Base-by-base conservation (phyloP, 306 rosid genomes). In the Gillenia trifoliata region DNA sequence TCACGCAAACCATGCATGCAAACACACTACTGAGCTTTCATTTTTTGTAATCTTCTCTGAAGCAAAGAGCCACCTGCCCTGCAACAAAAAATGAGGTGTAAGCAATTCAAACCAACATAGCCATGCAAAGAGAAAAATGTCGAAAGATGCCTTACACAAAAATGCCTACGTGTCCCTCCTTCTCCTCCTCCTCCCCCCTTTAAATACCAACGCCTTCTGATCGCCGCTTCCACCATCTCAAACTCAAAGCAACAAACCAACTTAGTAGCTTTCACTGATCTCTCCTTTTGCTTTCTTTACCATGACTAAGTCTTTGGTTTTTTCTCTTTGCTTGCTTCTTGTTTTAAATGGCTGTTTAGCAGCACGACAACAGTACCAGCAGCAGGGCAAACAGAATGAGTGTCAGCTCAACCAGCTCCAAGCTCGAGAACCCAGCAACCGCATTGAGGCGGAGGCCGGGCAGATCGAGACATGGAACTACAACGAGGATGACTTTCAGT, bases 381-480 rank as follows among this genome's bases (percentile, higher is more conserved):
- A 36, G 41, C 36, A 1, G 5, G 34, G 61, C 17, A 68, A 55
- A 45, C 70, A 72, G 33, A 73, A 63, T 13, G 34, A 80, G 72
- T 87, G 91, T 78, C 82, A 66, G 5, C 68, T 84, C 0, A 69
- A 84, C 1, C 68, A 59, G 43, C 72, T 83, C 22, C 74, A 80
- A 15, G 87, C 87, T n/a, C 83, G 72, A 1, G 83, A 82, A 36
- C 88, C 91, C 70, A 76, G 77, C 59, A 41, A 41, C 63, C 80
- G 80, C 16, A 41, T 84, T 11, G 66, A 82, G 76, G 72, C 84
- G 0, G 91, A 87, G 52, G 91, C 88, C 0, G 85, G 87, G 3
- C 2, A 43, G 20, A 84, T 78, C 11, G 87, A 87, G 80, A 28
- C 81, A 0, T 87, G 88, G 91, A 75, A 87, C 74, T 74, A 78